These are phyloP conservation scores for Coniella vitis DNA, from an alignment of 2,329 filamentous ascomycete species.

Conservation along the genomic window DNA sequence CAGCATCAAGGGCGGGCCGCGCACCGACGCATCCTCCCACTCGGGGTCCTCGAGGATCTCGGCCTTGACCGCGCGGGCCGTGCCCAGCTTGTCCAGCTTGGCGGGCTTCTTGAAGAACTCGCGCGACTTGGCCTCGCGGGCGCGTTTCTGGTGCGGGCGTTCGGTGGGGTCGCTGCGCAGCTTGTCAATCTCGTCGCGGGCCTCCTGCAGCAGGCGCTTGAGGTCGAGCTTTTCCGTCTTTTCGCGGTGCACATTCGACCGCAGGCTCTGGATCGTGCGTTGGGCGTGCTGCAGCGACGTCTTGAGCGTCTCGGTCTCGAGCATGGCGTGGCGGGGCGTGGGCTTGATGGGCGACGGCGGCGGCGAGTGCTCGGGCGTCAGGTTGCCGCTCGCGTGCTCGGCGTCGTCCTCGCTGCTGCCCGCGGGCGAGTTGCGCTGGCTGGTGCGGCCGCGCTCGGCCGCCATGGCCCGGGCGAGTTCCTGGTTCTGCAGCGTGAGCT, in stretches of 20 bases:
- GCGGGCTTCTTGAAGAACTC: conserved; percentile 73
- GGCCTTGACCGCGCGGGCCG: conserved; percentile 63
- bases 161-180: conserved; percentile 46
- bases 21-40: conserved; percentile 66
- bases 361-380: conserved; percentile 83
- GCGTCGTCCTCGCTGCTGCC: conserved; percentile 56
- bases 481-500: conserved; percentile 81
- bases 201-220: conserved; percentile 89
- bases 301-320: conserved; percentile 94
- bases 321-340: conserved; percentile 79
- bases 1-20: conserved; percentile 10
- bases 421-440: conserved; percentile 56
- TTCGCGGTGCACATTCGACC: conserved; percentile 91
- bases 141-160: conserved; percentile 42
- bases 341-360: conserved; percentile 85
- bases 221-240: conserved; percentile 98
- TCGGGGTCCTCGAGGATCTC: conserved; percentile 80
- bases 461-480: conserved; percentile 83
- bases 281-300: conserved; percentile 92
- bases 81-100: conserved; percentile 64
- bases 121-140: conserved; percentile 55
- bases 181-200: conserved; percentile 83
- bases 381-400: conserved; percentile 58
- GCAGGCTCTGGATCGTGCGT: conserved; percentile 91
- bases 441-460: conserved; percentile 58